A percentile compares a stretch with the other conserved stretches of the same genome.
Conservation (phyloP, 2,329 filamentous ascomycete genomes). For the Hypomyces rosellus region DNA sequence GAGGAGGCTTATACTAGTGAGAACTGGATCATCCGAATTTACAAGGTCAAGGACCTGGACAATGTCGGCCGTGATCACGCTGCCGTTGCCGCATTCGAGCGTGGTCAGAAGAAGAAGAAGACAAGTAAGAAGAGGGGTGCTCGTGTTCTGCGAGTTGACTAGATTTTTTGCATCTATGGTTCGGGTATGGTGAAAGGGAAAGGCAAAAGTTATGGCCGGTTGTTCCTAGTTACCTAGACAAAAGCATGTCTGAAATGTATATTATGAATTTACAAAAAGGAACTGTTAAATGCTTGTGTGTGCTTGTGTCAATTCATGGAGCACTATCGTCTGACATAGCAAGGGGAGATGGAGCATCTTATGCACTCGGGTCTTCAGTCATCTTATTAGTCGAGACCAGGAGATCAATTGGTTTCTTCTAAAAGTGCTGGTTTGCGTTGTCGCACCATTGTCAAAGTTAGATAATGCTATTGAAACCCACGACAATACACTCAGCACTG, state of each 20-base stretch:
- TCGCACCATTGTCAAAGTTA: too few relatives aligned
- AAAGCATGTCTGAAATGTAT: constrained; percentile 32
- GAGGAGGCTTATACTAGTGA: constrained; percentile 98
- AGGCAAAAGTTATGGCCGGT: constrained; percentile 16
- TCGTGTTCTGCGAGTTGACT: constrained; percentile 66
- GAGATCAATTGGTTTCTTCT: too few relatives aligned
- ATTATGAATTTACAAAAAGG: constrained; percentile 23
- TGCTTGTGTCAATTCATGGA: too few relatives aligned
- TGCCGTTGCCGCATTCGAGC: constrained; percentile 61
- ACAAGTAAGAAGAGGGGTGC: constrained; percentile 64
- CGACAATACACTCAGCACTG: too few relatives aligned
- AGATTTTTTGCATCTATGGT: constrained; percentile 23
- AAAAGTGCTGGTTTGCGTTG: too few relatives aligned
- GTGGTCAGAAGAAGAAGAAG: constrained; percentile 81
- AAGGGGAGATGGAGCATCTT: too few relatives aligned
- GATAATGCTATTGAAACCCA: too few relatives aligned
- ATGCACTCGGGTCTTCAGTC: too few relatives aligned
- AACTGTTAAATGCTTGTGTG: too few relatives aligned
- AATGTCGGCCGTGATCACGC: constrained; percentile 88
- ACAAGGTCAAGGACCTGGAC: constrained; percentile 99
- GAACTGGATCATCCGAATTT: constrained; percentile 99
- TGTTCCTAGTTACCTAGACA: constrained; percentile 24
- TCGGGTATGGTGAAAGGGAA: constrained; percentile 8
- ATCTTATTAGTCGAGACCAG: too few relatives aligned
- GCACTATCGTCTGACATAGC: too few relatives aligned